Percentiles rank a stretch among this genome's conserved stretches.
Conservation (phyloP, 495 filamentous ascomycete genomes). For the Aspergillus conjunctus region DNA sequence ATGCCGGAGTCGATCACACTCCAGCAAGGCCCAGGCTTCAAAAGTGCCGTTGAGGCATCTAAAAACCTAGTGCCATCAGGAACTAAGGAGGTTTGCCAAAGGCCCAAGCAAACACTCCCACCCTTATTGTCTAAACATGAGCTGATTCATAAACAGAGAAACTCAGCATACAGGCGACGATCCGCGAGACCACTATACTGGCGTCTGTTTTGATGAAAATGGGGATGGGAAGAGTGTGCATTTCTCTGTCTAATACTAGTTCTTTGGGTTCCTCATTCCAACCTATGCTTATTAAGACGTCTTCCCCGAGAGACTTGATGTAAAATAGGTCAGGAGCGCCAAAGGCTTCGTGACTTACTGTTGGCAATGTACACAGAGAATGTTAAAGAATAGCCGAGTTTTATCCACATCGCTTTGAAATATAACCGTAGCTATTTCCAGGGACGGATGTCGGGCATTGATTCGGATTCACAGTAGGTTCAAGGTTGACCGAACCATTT, state of each 20-base stretch:
- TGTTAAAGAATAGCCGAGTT: neutral
- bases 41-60: neutral
- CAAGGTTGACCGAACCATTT: constrained; percentile 18
- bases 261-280: neutral
- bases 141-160: neutral
- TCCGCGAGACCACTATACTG: neutral
- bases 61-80: neutral
- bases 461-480: neutral
- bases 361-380: neutral
- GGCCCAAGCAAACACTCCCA: neutral
- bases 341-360: neutral
- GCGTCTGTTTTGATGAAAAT: neutral
- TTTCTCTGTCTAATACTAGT: neutral
- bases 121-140: neutral
- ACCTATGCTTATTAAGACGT: neutral
- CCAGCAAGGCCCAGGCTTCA: neutral
- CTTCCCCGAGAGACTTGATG: neutral
- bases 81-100: neutral
- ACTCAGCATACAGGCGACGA: neutral
- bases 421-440: neutral
- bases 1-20: neutral
- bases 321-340: neutral
- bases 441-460: neutral
- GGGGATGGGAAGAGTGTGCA: neutral
- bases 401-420: neutral